Base-by-base conservation (phyloP, 805 yeast species). In the Diddensiella santjacobensis region DNA sequence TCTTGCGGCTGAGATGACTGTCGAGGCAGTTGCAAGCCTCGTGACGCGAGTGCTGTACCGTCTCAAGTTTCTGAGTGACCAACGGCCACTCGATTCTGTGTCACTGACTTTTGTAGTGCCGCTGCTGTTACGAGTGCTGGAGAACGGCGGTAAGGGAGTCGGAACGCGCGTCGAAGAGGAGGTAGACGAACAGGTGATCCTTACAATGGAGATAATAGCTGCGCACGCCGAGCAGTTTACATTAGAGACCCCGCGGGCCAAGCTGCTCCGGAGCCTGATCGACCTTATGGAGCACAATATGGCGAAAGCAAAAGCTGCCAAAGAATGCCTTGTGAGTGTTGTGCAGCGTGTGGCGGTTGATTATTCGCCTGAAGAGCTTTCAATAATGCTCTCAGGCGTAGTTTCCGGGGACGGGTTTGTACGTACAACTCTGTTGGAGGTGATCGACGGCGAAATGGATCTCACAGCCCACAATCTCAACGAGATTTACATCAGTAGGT, bases 181-280 rank as follows among this genome's bases (percentile, higher is more conserved):
- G n/a, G 89, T 85, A 61, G 96, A 90, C 64, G 97, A 89, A 62
- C 91, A 87, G 58, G 70, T 89, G 43, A 65, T 85, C 43, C 69
- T 91, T 49, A 84, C 91, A 0, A 66, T 90, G 57, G 95, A 87
- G 59, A 80, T 89, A 36, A 71, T 91, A 10, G 56, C 66, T 0
- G 47, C 72, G 81, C 36, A 75, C 76, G 61, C 71, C 5, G 64
- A 55, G n/a, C 64, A 58, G 17, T 55, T 93, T 61, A 80, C 76
- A 55, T 72, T 73, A 0, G 64, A 78, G 0, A 79, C 87, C 48
- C 95, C 96, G 17, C 78, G 97, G 61, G 68, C 72, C 3, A 74
- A 78, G 3, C 77, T 88, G 31, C 67, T 91, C 49, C 67, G 67
- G 6, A 80, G 81, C 3, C 67, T 93, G 40, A 66, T 90, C 10